Evolutionary conservation across 2,329 filamentous ascomycete genomes (phyloP).

Genomic region (Intubia oerlemansii): DNA sequence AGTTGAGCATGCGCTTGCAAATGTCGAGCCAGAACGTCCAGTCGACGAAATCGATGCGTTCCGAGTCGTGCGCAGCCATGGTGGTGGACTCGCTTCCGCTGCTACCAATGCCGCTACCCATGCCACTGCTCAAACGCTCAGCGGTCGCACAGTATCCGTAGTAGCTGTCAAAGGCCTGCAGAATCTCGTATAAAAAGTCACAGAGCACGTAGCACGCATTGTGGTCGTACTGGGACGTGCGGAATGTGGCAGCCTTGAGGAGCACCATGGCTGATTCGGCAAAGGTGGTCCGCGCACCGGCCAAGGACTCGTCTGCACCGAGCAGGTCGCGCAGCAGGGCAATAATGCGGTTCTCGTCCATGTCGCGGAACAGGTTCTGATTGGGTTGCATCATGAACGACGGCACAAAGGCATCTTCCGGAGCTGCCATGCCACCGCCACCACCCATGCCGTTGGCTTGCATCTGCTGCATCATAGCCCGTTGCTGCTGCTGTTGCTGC

Average conservation of each 20-base stretch:
- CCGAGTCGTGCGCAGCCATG: neutral
- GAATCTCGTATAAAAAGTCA: slow-evolving; percentile 69
- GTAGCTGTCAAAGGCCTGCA: slow-evolving; percentile 37
- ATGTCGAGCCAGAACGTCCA: slow-evolving; percentile 77
- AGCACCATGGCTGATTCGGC: slow-evolving; percentile 53
- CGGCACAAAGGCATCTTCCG: slow-evolving; percentile 26
- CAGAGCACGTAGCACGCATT: slow-evolving; percentile 75
- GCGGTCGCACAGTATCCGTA: slow-evolving; percentile 14
- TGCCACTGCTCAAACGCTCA: slow-evolving; percentile 1
- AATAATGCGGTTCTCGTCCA: slow-evolving; percentile 77
- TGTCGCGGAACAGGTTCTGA: slow-evolving; percentile 48
- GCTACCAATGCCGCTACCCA: too few relatives aligned
- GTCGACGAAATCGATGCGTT: slow-evolving; percentile 31
- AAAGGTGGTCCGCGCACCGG: slow-evolving; percentile 42
- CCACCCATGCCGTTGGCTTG: slow-evolving; percentile 15
- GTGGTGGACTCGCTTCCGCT: too few relatives aligned
- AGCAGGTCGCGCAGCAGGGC: slow-evolving; percentile 67
- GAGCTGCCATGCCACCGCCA: neutral
- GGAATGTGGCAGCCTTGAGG: slow-evolving; percentile 51
- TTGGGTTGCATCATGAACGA: slow-evolving; percentile 27
- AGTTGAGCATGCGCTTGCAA: slow-evolving; percentile 56
- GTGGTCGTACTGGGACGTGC: slow-evolving; percentile 63
- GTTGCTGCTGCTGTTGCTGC: slow-evolving; percentile 3
- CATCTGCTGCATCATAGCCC: slow-evolving; percentile 1
- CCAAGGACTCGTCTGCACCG: slow-evolving; percentile 23